Evolutionary conservation across 768 basidiomycete species (phyloP).

Genomic region (Lanmaoa rubissima): DNA sequence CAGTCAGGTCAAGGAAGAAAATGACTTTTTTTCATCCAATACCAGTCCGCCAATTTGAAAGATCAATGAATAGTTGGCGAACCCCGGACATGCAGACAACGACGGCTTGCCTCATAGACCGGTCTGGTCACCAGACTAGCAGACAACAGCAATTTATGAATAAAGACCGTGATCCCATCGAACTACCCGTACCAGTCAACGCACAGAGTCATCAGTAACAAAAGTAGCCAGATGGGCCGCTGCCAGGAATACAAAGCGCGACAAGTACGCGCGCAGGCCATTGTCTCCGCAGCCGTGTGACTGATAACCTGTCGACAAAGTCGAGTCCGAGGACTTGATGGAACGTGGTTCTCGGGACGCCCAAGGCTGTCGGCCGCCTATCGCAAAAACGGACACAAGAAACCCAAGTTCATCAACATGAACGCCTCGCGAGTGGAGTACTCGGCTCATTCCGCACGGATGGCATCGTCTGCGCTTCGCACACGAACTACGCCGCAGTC

Average conservation of each 20-base stretch:
- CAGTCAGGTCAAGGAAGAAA: too few relatives aligned
- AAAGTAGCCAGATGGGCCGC: slow-evolving; percentile 16
- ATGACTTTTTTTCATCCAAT: not conserved
- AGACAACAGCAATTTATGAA: not conserved
- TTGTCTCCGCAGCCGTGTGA: slow-evolving; percentile 12
- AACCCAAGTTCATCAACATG: not conserved
- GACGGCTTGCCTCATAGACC: too few relatives aligned
- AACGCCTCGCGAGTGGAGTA: not conserved
- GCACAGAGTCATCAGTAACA: slow-evolving; percentile 3
- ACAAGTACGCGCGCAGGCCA: slow-evolving; percentile 3
- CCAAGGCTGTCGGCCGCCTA: not conserved
- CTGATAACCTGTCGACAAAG: not conserved
- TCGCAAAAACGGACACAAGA: not conserved
- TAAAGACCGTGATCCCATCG: not conserved
- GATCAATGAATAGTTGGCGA: not conserved
- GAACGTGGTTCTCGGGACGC: not conserved
- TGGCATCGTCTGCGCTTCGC: slow-evolving; percentile 1
- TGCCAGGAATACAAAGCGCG: slow-evolving; percentile 14
- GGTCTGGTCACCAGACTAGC: too few relatives aligned
- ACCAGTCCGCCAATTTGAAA: not conserved
- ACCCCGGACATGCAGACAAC: not conserved
- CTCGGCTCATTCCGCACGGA: slow-evolving; percentile 1
- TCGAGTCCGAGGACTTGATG: not conserved
- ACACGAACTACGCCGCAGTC: slow-evolving; percentile 6
- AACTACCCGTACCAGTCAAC: not conserved